Evolutionary conservation across 1,284 basidiomycete genomes (phyloP), one percentile per base, ranked within the genome.

Genomic region (Leccinum olivaceoglutinosum): DNA sequence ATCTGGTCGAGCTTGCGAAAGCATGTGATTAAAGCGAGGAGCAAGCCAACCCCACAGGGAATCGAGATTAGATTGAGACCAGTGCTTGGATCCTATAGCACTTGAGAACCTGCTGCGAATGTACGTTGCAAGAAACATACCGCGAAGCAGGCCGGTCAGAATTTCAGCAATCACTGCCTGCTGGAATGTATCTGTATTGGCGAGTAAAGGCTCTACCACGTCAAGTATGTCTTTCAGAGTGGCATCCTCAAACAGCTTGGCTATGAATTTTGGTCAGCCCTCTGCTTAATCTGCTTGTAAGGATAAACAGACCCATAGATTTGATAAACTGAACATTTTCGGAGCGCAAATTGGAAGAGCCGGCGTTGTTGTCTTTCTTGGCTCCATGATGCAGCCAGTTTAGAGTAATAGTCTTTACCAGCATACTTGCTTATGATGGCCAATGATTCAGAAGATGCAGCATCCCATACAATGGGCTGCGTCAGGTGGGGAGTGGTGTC

Each of bases 101-200:
- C 68, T 64, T 64, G 38, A 69, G 65, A 57, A 51, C 34, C 25
- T 39, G 56, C 39, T 25, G 25, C 25, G 59, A 46, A 58, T 53
- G 34, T 16, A 36, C 49, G 57, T 44, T 61, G 44, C 56, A 54
- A 39, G 16, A 38, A 39, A 62, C 73, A 64, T 70, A 88, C 88
- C 88, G 67, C 87, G 82, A 60, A 90, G 74, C 58, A 92, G 71
- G 54, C 95, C 96, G 56, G 86, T 83, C 44, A 98, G 74, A 38
- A 97, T 79, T 79, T 99, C 96, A 60, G 90, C 93, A 7, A 90
- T 90, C 25, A 94, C 94, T 38, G 96, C 85, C 72, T 96, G 95
- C 76, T 94, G 93, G 80, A 94, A 96, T 63, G 94, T 91, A 73
- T 98, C 93, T 46, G 83, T 71, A 64, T 89, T 89, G 39, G 79